Percentiles rank a stretch among this genome's conserved stretches.
phyloP scores from a whole-genome alignment of 192 early-diverging fungal species.

The Podila clonocystis region DNA sequence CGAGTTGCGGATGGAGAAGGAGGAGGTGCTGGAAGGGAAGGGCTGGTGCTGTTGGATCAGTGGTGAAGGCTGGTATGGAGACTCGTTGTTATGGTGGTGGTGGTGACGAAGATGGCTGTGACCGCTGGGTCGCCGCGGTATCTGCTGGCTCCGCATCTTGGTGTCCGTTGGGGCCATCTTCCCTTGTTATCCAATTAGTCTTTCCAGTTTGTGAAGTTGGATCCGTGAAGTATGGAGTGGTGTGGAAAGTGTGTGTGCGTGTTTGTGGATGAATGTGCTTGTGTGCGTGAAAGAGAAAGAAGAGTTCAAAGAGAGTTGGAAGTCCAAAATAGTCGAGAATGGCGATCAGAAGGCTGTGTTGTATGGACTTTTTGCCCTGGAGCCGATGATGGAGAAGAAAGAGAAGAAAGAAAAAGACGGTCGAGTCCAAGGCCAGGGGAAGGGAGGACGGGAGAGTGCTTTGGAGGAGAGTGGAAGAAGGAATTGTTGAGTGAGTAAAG shows the following conservation, averaged over 20 bases:
- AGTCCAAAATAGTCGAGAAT: not conserved
- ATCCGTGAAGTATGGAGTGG: no score
- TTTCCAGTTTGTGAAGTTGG: no score
- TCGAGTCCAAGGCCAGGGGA: no score
- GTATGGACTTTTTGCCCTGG: no score
- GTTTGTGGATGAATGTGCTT: no score
- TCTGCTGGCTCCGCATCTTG: not conserved
- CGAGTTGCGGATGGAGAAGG: conserved; percentile 43
- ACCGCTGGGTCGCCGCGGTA: not conserved
- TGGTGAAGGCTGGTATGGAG: not conserved
- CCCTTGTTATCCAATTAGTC: no score
- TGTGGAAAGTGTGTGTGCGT: no score
- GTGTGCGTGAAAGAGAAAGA: not conserved
- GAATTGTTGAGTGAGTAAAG: not conserved
- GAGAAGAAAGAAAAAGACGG: no score
- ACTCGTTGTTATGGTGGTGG: not conserved
- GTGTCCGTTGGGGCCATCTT: not conserved
- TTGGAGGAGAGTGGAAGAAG: not conserved
- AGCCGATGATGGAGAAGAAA: no score
- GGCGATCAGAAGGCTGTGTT: not conserved
- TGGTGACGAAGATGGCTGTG: not conserved
- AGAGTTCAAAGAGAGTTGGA: no score
- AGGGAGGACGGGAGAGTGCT: no score
- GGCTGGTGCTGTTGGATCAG: conserved; percentile 47
- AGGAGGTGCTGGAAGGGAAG: conserved; percentile 41